These are phyloP conservation scores for Cicer cuneatum DNA, from an alignment of 306 rosid species.

Conservation along the genomic window DNA sequence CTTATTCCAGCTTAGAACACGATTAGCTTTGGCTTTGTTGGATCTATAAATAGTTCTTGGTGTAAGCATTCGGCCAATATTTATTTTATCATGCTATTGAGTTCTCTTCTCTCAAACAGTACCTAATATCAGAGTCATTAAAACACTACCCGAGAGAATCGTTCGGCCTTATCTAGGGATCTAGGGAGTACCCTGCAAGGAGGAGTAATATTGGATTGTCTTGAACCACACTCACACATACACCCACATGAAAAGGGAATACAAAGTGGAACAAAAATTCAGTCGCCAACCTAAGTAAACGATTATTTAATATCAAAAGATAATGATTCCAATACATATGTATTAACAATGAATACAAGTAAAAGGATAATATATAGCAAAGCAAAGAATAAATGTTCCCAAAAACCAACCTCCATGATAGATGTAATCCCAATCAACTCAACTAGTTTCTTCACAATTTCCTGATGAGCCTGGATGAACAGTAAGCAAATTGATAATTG, in stretches of 20 bases:
- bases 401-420: conserved; percentile 92
- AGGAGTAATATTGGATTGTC: neutral
- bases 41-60: neutral
- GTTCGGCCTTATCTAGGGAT: neutral
- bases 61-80: neutral
- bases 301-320: neutral
- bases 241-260: neutral
- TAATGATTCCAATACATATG: neutral
- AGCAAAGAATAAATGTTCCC: conserved; percentile 35
- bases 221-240: neutral
- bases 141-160: neutral
- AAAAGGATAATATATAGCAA: conserved; percentile 38
- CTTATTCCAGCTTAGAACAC: neutral
- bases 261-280: neutral
- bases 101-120: neutral
- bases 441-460: conserved; percentile 82
- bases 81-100: neutral
- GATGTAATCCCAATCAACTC: conserved; percentile 98
- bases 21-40: neutral
- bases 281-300: neutral
- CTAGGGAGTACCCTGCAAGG: neutral
- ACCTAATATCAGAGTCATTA: neutral
- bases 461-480: conserved; percentile 77
- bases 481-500: conserved; percentile 42
- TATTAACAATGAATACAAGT: conserved; percentile 20